Evolutionary conservation across 257 asterid genomes (phyloP).

Genomic region (Solanum bulbocastanum): DNA sequence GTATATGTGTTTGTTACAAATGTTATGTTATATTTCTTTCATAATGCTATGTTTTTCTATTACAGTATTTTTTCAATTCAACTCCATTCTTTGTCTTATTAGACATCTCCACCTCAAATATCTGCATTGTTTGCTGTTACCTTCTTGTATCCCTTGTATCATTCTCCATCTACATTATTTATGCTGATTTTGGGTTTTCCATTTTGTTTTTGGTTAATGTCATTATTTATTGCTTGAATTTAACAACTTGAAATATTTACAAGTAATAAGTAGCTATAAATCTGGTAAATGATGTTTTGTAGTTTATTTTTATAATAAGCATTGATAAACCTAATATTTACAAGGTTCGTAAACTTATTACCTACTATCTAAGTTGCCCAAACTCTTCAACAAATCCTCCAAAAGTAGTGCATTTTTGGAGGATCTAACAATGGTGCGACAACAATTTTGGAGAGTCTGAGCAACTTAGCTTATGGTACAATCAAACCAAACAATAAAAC

Average conservation of each 20-base stretch:
- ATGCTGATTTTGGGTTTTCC: background rate
- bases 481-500: background rate
- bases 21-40: background rate
- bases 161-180: background rate
- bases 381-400: background rate
- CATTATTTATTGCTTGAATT: background rate
- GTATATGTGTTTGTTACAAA: background rate
- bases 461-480: background rate
- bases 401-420: background rate
- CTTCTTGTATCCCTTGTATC: background rate
- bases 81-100: background rate
- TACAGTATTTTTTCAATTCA: too few species aligned
- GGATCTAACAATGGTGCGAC: background rate
- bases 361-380: background rate
- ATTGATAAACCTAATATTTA: background rate
- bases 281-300: background rate
- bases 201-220: background rate
- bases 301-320: too few species aligned
- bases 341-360: background rate
- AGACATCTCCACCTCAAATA: background rate
- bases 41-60: rapidly evolving
- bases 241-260: background rate
- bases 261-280: background rate
- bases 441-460: background rate
- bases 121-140: background rate